Evolutionary conservation across 2,329 filamentous ascomycete species (phyloP), one percentile per base, ranked within the genome.

Genomic region (Alternaria metachromatica): DNA sequence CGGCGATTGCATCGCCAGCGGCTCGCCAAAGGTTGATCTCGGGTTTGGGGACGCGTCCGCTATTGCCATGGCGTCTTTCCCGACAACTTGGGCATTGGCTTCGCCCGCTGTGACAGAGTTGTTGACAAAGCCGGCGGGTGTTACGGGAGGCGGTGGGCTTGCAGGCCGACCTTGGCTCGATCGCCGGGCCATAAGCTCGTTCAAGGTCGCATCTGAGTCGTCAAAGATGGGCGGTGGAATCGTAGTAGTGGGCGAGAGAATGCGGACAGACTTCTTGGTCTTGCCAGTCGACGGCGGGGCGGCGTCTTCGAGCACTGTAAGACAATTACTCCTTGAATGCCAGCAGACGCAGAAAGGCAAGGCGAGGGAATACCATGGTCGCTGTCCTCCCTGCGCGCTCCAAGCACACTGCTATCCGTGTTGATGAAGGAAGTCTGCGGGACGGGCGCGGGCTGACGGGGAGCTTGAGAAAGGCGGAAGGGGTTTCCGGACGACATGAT

Each of bases 261-360:
- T 82, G 72, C 89, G 87, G 64, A 92, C 90, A 72, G 74, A 74
- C 70, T 87, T 90, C 80, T 91, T 91, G 63, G 87, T 84, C 74
- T 70, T 74, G 61, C 37, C 37, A 41, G 71, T 68, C 62, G 65
- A 62, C 66, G 55, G 55, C 48, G 75, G 58, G 60, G 67, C 58
- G 65, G 62, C 60, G 49, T 66, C 66, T 65, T 72, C 71, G 68
- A 67, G 70, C 62, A 71, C 78, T 79, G 70, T 73, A 65, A 65
- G 69, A 74, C 62, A 65, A 77, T 80, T 79, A 80, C 74, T 77
- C 68, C 66, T 68, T 63, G 63, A 56, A 51, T 65, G 60, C 70
- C 72, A 67, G 72, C 68, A 65, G 60, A 62, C 49, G 56, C 55
- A 63, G 65, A 56, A 70, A 67, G 66, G 58, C 65, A 72, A 72